Percentiles rank a stretch among this genome's conserved stretches.
Evolutionary conservation across 2,329 filamentous ascomycete species (phyloP).

Genomic region (Ophiostoma tasmaniense): DNA sequence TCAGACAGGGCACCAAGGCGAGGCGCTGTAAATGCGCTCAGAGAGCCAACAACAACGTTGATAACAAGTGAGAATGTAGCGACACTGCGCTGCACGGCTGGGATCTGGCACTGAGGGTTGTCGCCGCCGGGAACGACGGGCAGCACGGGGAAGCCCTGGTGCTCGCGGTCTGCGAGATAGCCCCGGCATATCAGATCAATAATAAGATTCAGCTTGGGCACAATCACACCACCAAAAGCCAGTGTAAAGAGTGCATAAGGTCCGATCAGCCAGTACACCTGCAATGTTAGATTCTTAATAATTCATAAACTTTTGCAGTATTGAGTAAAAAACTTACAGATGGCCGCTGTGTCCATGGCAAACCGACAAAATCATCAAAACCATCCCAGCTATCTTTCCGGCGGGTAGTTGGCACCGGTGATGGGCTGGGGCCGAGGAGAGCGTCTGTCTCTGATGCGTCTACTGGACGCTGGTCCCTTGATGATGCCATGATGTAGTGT

Average conservation of each 20-base stretch:
- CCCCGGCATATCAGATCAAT: slow-evolving; percentile 73
- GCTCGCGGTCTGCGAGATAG: slow-evolving; percentile 61
- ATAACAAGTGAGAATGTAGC: slow-evolving; percentile 71
- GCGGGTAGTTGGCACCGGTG: background rate
- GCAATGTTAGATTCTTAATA: background rate
- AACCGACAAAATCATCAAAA: slow-evolving; percentile 47
- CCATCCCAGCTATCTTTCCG: slow-evolving; percentile 37
- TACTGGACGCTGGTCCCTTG: background rate
- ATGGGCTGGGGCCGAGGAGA: slow-evolving; percentile 10
- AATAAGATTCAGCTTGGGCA: slow-evolving; percentile 83
- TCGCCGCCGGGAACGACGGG: slow-evolving; percentile 60
- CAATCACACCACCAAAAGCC: slow-evolving; percentile 76
- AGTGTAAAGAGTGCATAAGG: slow-evolving; percentile 76
- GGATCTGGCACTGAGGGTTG: slow-evolving; percentile 66
- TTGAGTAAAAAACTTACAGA: slow-evolving; percentile 40
- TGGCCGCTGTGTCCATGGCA: slow-evolving; percentile 56
- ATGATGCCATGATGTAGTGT: background rate
- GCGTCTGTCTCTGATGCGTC: slow-evolving; percentile 12
- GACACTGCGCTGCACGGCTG: slow-evolving; percentile 68
- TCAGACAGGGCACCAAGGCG: slow-evolving; percentile 81
- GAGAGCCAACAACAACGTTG: slow-evolving; percentile 62
- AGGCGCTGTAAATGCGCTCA: slow-evolving; percentile 75
- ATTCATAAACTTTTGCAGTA: too few relatives aligned
- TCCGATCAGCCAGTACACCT: slow-evolving; percentile 76
- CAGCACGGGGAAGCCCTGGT: slow-evolving; percentile 51